Base-by-base conservation (phyloP, 768 basidiomycete species). In the Pisolithus marmoratus region DNA sequence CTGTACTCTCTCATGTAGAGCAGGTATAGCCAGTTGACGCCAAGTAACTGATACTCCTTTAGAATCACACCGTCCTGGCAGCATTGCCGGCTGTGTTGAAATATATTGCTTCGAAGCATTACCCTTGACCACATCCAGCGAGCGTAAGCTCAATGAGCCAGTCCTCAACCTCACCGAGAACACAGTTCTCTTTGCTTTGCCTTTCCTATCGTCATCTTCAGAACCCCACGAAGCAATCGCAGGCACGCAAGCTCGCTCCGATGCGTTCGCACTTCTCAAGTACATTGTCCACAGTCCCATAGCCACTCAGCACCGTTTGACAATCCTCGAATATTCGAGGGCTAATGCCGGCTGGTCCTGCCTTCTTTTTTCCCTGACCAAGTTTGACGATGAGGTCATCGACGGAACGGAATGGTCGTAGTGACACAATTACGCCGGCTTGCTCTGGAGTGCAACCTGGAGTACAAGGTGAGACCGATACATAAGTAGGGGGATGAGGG, bases 1-100 rank as follows among this genome's bases (percentile, higher is more conserved):
- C 92, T 94, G 47, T 89, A 77, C 53, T 80, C 79, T 60, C 81
- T 83, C 52, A 75, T 77, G 68, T 93, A 94, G 48, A 98, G 73
- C 20, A 98, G 70, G 69, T 91, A 84, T 57, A 99, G 74, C 96
- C 96, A 99, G 66, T 98, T 99, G 49, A 99, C 79, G n/a, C 96
- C 96, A 52, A 97, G 77, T 53, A 98, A 74, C 69, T 99, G 95
- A 67, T 99, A 99, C 59, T 95, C 94, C 74, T 99, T 99, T 61
- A 99, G 74, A 60, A 74, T 76, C 53, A 94, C 83, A 43, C 78
- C 79, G 27, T 82, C 71, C n/a, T 38, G 80, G 74, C 8, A 96
- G 70, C 27, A 80, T 66, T 12, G 77, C 69, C 8, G 96, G 96
- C 60, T 96, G 94, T 36, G 71, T 68, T 42, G 80, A 73, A 57